Base-by-base conservation (phyloP, 495 filamentous ascomycete genomes). In the Melanomma pulvis-pyrius region DNA sequence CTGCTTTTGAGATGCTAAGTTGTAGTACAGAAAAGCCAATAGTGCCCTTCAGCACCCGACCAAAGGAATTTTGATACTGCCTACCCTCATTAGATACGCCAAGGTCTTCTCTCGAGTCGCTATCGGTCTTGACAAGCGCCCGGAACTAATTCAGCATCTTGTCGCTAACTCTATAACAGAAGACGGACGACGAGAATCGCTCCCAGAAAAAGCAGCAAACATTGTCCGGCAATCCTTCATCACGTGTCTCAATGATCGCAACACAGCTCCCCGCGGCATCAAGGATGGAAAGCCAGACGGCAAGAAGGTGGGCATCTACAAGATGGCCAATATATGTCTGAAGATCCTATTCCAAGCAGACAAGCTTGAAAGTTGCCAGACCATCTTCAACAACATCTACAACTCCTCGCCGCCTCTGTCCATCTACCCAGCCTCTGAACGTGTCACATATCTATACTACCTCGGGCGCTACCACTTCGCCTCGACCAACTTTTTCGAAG, bases 371-470 rank as follows among this genome's bases (percentile, higher is more conserved):
- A 76, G 87, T 41, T 93, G 91, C 13, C 87, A 91, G 53, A 90
- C 92, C 65, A 90, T 98, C 76, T 92, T 97, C 74, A 88, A 87
- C 65, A 96, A 96, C 71, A 91, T 98, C 71, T 88, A 85, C 67
- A 86, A 91, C 36, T 87, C 88, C 66, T 92, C 91, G 1, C 91
- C 92, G 5, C 90, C 90, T 0, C 81, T 96, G 17, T 79, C 81
- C 2, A 80, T 88, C 46, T 97, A 92, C 73, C 91, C 93, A 17
- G 91, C 91, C n/a, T 84, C 91, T 11, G 91, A 97, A 62, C 85
- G 91, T 44, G 90, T 96, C 28, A 92, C 93, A 22, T 98, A 92
- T 74, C 86, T 96, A 6, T 97, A 96, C 77, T 97, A 96, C 73
- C 89, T 97, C 19, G 93, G 93, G 29, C 89, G 92, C 41, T 97